Base-by-base conservation (phyloP, 179 eudicot species). In the Amaranthus tricolor region DNA sequence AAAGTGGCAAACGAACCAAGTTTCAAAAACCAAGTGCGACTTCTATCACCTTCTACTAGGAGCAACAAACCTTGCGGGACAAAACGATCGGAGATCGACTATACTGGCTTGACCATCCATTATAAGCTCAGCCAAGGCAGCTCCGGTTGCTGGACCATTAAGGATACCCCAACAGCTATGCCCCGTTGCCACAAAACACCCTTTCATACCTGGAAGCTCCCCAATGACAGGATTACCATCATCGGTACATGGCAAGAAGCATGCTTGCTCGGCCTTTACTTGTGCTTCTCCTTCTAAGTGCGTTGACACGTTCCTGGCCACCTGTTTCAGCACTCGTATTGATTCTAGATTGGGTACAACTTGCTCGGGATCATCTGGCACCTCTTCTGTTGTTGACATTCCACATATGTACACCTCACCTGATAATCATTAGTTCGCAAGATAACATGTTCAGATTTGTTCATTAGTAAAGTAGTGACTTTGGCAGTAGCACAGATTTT, bases 401-500 rank as follows among this genome's bases (percentile, higher is more conserved):
- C 96, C 98, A 50, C 98, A 94, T 71, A 94, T 65, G 78, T 94
- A 94, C 76, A 94, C 96, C 81, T 94, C 97, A 70, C 98, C 96
- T 94, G 72, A 11, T 17, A 45, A 71, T 50, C 54, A 65, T 3
- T 3, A 16, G 12, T 40, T 21, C 60, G 43, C 43, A 24, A 21
- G 47, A 47, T 16, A 21, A 69, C 43, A 53, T 8, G 61, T 62
- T 53, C 17, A 44, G 57, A 49, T 52, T 7, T 31, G 5, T 14
- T 15, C 58, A 50, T 16, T 21, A 53, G 54, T 48, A 49, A 66
- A 31, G 3, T 31, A 31, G 40, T 31, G 3, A 31, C 40, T 31
- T 31, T 4, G 2, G 40, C 40, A 31, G 40, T 31, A 31, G 40
- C 40, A 31, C 40, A 31, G 40, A 31, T 31, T 31, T 31, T 2